Base-by-base conservation (phyloP, 192 early-diverging fungal genomes). In the Coemansia sp. region DNA sequence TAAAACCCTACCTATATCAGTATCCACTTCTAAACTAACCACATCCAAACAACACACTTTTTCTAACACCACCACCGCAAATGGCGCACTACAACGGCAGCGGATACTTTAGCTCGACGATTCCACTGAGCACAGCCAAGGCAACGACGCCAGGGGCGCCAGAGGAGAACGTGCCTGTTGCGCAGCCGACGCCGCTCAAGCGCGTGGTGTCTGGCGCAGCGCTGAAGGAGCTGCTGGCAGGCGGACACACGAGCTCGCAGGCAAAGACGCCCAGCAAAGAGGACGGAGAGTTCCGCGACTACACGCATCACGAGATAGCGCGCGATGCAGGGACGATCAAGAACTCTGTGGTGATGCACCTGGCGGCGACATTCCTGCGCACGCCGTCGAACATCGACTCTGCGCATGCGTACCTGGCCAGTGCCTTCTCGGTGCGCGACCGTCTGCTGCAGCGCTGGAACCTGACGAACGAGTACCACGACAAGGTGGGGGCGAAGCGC, bases 391-490 rank as follows among this genome's bases (percentile, higher is more conserved):
- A 93, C 79, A 89, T 98, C 83, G 94, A 98, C 68, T 88, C 94
- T 56, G 90, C 93, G 64, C 87, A 89, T 52, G 91, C 92, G 27
- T 98, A 98, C 81, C 91, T 95, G 67, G 91, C 95, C 29, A 87
- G 91, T 20, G 94, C 97, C 42, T 87, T 93, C 70, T 87, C 88
- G 76, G 89, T 94, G 64, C 94, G 95, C 60, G 97, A 98, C 75
- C 88, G 87, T 27, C 86, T 98, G 59, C 86, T 98, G 62, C 89
- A 96, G 65, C 78, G 85, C 37, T 98, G 97, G 97, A 98, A 98
- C 77, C 71, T 84, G 52, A 98, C 97, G 30, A 94, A 98, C 73
- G 92, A 94, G 68, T 78, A 91, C 89, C 68, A 84, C 70, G 62
- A 81, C 81, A 62, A 87, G 65, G 65, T 81, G 19, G 64, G 90